These are phyloP conservation scores for Plasmodium reichenowi DNA, from an alignment of 169 alveolate genomes.

Conservation along the genomic window DNA sequence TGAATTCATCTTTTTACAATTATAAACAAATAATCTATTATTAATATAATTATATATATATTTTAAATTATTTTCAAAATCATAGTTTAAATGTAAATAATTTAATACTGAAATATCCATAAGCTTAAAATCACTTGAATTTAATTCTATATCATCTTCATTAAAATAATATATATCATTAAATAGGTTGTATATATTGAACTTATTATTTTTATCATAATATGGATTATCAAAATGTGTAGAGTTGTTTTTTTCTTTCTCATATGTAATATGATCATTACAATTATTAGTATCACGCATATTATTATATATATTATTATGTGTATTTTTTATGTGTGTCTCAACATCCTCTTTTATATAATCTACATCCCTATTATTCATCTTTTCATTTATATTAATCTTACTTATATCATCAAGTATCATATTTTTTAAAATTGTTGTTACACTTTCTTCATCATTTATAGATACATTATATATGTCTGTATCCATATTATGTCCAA, in stretches of 20 bases:
- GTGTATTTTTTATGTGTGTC: neutral
- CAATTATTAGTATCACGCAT: neutral
- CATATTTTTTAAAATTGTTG: neutral
- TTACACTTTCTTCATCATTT: conserved; percentile 17
- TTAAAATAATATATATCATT: neutral
- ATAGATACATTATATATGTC: conserved; percentile 35
- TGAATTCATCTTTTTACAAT: conserved; percentile 58
- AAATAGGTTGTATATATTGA: neutral
- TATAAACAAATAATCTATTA: conserved; percentile 40
- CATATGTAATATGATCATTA: neutral
- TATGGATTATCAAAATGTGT: neutral
- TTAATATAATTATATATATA: conserved; percentile 46
- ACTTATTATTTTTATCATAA: too few species aligned
- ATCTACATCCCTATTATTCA: neutral
- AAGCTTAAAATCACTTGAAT: conserved; percentile 10
- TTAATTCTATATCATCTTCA: neutral
- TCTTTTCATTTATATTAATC: neutral
- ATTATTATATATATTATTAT: neutral
- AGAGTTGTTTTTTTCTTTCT: neutral
- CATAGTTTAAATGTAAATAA: conserved; percentile 62
- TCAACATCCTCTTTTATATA: neutral
- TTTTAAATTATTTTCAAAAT: conserved; percentile 56
- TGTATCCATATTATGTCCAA: conserved; percentile 53
- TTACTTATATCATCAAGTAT: conserved; percentile 20
- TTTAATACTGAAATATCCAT: conserved; percentile 57